Conservation (phyloP, 225 moss, liverwort and hornwort species). For the Polytrichum formosum region DNA sequence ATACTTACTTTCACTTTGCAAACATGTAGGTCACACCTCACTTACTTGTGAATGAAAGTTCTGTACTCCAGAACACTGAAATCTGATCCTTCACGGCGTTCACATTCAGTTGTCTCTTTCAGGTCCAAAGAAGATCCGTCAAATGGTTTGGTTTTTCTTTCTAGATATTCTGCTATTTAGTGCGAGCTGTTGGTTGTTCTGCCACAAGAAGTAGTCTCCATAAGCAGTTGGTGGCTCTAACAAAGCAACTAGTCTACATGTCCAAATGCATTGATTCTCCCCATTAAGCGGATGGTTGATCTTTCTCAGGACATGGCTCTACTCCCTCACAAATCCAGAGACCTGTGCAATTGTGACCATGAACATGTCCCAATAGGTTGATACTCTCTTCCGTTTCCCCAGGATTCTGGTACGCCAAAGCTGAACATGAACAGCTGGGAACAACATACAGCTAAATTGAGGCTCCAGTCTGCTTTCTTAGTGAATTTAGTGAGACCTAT, state of each 20-base stretch:
- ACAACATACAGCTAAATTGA: neutral
- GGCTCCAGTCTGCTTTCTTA: neutral
- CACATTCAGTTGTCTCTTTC: neutral
- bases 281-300: neutral
- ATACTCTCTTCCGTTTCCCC: neutral
- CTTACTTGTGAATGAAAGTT: no score
- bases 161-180: neutral
- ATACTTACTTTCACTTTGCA: neutral
- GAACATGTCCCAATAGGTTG: neutral
- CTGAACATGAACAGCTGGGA: neutral
- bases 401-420: neutral
- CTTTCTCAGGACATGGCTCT: neutral
- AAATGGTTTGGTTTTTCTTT: neutral
- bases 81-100: neutral
- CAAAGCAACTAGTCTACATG: neutral
- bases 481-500: no score
- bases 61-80: neutral
- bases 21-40: no score
- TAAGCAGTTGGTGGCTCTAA: neutral
- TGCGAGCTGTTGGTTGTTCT: neutral
- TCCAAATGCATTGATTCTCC: neutral
- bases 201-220: neutral
- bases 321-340: neutral
- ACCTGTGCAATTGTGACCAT: neutral
- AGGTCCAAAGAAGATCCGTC: neutral